These are phyloP conservation scores for Teratosphaeria gauchensis DNA, from an alignment of 2,329 filamentous ascomycete genomes.

Conservation along the genomic window DNA sequence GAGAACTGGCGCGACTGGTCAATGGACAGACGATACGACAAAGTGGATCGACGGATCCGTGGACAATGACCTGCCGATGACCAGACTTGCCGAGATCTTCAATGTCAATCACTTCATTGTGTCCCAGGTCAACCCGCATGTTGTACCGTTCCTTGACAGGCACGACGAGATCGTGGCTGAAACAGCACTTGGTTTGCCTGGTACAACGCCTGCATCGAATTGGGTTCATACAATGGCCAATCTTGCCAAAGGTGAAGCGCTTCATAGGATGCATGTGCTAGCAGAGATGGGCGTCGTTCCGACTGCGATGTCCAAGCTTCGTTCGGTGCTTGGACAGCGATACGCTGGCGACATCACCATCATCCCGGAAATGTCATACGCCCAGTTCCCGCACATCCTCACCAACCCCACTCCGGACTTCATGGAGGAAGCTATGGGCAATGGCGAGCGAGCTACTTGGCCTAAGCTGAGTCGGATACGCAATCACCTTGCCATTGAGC, in stretches of 20 bases:
- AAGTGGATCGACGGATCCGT: slow-evolving; percentile 92
- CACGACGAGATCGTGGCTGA: slow-evolving; percentile 48
- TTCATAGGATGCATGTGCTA: slow-evolving; percentile 72
- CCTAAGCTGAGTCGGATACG: slow-evolving; percentile 76
- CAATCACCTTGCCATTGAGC: slow-evolving; percentile 79
- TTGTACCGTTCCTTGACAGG: slow-evolving; percentile 72
- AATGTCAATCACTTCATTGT: slow-evolving; percentile 98
- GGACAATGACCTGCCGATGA: slow-evolving; percentile 89
- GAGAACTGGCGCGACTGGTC: slow-evolving; percentile 58
- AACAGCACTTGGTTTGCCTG: slow-evolving; percentile 22
- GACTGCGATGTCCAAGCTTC: slow-evolving; percentile 60
- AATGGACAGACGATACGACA: slow-evolving; percentile 79
- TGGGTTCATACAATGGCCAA: slow-evolving; percentile 61
- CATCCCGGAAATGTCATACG: slow-evolving; percentile 64
- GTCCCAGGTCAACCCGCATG: slow-evolving; percentile 91
- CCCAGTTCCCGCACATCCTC: slow-evolving; percentile 66
- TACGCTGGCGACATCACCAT: slow-evolving; percentile 96
- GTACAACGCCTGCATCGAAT: slow-evolving; percentile 32
- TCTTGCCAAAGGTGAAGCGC: slow-evolving; percentile 66
- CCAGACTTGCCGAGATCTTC: slow-evolving; percentile 83
- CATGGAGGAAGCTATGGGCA: slow-evolving; percentile 67
- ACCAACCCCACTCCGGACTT: slow-evolving; percentile 79
- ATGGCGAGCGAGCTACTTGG: slow-evolving; percentile 83
- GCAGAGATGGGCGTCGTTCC: slow-evolving; percentile 73
- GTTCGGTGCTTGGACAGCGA: slow-evolving; percentile 73